Conservation (phyloP, 768 basidiomycete species). For the Boletus barrowsii region DNA sequence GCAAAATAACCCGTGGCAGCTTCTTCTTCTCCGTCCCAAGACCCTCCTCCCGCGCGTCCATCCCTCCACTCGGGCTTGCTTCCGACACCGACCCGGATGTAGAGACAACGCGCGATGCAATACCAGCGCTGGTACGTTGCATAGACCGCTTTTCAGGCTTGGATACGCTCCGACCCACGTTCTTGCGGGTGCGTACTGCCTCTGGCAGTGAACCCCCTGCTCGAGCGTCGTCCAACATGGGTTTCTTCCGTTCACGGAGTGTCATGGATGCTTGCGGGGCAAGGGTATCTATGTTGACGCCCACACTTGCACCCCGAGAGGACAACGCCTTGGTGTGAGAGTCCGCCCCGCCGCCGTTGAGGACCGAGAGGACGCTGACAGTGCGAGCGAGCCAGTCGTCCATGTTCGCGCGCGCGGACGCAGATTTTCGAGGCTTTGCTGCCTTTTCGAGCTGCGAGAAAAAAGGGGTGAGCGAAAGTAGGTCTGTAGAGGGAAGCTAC, state of each 20-base stretch:
- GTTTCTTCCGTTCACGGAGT: conserved; percentile 48
- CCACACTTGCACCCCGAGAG: background rate
- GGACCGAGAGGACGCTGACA: conserved; percentile 24
- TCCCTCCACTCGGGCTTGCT: background rate
- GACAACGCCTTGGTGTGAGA: background rate
- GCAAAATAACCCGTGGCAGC: conserved; percentile 53
- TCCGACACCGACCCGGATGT: background rate
- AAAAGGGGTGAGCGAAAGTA: background rate
- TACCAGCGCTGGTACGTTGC: background rate
- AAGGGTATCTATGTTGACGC: background rate
- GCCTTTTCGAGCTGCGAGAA: conserved; percentile 57
- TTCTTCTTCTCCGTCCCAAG: conserved; percentile 41
- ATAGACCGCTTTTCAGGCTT: background rate
- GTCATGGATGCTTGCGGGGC: conserved; percentile 41
- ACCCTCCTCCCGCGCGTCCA: background rate
- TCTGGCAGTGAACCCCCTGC: background rate
- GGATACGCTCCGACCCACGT: conserved; percentile 2
- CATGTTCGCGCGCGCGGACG: conserved; percentile 28
- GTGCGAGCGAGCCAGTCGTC: conserved; percentile 63
- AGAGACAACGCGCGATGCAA: background rate
- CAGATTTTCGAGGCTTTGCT: conserved; percentile 54
- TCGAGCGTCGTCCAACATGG: background rate
- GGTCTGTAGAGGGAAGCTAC: background rate
- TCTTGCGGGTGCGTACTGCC: background rate
- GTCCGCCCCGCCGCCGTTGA: background rate